phyloP scores from a whole-genome alignment of 345 rosid genomes.

The Aurinia saxatilis region DNA sequence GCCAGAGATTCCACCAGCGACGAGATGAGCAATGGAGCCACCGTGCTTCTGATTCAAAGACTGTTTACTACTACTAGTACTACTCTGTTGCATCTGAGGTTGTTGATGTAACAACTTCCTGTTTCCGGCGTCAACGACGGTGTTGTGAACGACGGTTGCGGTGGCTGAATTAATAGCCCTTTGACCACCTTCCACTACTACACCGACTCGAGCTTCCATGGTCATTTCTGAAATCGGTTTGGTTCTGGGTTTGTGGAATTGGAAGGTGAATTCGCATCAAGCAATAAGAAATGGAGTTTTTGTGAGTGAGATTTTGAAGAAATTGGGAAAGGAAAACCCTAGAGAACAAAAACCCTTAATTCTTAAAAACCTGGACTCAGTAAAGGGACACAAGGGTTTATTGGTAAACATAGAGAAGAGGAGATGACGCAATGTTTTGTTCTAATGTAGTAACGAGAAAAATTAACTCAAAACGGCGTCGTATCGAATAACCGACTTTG shows the following conservation, averaged over 20 bases:
- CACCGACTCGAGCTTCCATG: slow-evolving; percentile 84
- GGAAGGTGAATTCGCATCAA: slow-evolving; percentile 1
- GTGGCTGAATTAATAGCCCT: slow-evolving; percentile 56
- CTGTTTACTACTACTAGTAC: slow-evolving; percentile 5
- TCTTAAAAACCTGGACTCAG: background rate
- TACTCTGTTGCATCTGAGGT: slow-evolving; percentile 6
- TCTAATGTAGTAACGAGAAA: no score
- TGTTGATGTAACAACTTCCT: slow-evolving; percentile 51
- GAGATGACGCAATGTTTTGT: no score
- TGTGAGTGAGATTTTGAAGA: background rate
- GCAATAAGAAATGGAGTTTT: background rate
- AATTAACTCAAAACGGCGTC: no score
- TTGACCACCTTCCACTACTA: slow-evolving; percentile 71
- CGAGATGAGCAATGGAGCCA: slow-evolving; percentile 53
- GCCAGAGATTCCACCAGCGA: slow-evolving; percentile 95
- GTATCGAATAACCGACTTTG: background rate
- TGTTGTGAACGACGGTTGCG: slow-evolving; percentile 34
- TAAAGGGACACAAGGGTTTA: slow-evolving; percentile 8
- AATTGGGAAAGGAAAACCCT: slow-evolving; percentile 20
- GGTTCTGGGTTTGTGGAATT: background rate
- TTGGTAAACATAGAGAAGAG: background rate
- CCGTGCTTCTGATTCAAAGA: slow-evolving; percentile 35
- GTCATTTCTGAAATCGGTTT: slow-evolving; percentile 19
- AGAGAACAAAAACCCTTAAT: slow-evolving; percentile 27
- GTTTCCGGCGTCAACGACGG: slow-evolving; percentile 55